Base-by-base conservation (phyloP, 2,329 filamentous ascomycete genomes). In the Phialophora expanda region DNA sequence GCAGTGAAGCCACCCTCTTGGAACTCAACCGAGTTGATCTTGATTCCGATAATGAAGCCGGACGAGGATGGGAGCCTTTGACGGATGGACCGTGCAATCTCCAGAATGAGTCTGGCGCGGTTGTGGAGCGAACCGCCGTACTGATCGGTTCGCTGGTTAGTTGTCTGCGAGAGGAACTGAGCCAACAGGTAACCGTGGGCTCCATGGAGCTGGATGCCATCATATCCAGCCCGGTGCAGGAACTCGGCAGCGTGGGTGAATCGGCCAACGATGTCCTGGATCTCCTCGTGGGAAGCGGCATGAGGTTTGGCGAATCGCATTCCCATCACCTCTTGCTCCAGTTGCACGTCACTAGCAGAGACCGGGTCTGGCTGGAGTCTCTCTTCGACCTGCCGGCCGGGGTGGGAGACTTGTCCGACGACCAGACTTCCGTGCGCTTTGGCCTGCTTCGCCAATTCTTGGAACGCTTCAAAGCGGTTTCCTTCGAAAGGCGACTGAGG, bases 41-140 rank as follows among this genome's bases (percentile, higher is more conserved):
- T 87, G 76, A 87, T 85, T 53, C 82, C 79, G 11, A 87, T 69
- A 46, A 82, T 75, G 70, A 86, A 83, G 38, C 67, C 68, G 0
- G 74, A 67, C 12, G 68, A 62, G 12, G 50, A 34, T 6, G 72
- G 69, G 24, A 61, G 46, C 46, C 38, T 53, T 34, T 69, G 56
- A 17, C 72, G 69, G 48, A 76, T 74, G 30, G 69, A 67, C 54
- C 80, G 74, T 57, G 85, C 79, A 51, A 86, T 78, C 70, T 89
- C 86, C 11, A 83, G 71, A 48, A 88, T 78, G 44, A 90, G 73
- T n/a, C 88, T 83, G n/a, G 79, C 84, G 66, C 88, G 85, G 79
- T 90, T 90, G 73, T 87, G 84, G 69, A 89, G 86, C 74, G 80
- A 82, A 63, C 89, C 88, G 59, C 89, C 88, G 74, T 90, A 90